Evolutionary conservation across 2,329 filamentous ascomycete genomes (phyloP), one percentile per base, ranked within the genome.

Genomic region (Trichoderma koningii): DNA sequence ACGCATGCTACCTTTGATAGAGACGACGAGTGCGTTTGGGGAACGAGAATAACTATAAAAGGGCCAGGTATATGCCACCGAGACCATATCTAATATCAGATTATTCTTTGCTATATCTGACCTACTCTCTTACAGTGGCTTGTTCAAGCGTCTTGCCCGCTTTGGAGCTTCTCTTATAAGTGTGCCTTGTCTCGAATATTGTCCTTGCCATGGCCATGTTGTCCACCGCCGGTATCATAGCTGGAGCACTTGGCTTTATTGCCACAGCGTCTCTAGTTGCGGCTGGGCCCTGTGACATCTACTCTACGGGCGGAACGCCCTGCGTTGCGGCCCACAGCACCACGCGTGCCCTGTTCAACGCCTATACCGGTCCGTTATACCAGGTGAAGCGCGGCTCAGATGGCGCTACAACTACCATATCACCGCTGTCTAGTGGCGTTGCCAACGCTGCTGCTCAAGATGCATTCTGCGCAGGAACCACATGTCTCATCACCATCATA

Each of bases 321-420:
- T 61, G 57, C 14, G 47, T 61, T 52, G 57, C 57, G 12, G 57
- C 57, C 7, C 57, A 61, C 3, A 61, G 57, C 47, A 61, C 57
- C 2, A 61, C 57, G 28, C 57, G 57, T 21, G 47, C 57, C 34
- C 10, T 61, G 14, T 61, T 42, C 28, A 45, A 34, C 14, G 23
- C 34, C 21, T 61, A 61, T 28, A 61, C 34, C 14, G 57, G 57
- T 1, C 47, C 57, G 19, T 34, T 61, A 23, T 61, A 61, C 9
- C 57, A 61, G 34, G 57, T 61, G 10, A 26, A 41, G 23, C 57
- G 57, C 7, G 57, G 57, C 23, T 61, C 57, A 17, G 57, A 61
- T 21, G 44, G 44, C 3, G 47, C 34, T 3, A 61, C 57, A 9
- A 61, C 21, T 14, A 30, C 47, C 3, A 61, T 61, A n/a, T 17